These are phyloP conservation scores for Isoetes engelmannii DNA, from an alignment of 83 land plant genomes.

Conservation along the genomic window DNA sequence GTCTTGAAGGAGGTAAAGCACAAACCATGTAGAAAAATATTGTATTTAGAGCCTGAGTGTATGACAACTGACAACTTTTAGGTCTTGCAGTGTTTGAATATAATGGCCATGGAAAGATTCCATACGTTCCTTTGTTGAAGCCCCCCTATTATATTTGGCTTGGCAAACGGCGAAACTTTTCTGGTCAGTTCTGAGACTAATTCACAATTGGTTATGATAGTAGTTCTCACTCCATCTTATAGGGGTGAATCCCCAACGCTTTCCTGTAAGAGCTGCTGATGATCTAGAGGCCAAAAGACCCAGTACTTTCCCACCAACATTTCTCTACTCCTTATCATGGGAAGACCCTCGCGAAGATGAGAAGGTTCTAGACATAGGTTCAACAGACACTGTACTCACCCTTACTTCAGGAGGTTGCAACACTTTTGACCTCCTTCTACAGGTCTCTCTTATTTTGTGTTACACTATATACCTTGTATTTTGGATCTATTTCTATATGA, in stretches of 20 bases:
- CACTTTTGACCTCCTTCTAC: constrained; percentile 32
- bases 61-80: background rate
- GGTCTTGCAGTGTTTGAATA: constrained; percentile 26
- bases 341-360: constrained; percentile 47
- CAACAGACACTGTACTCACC: constrained; percentile 35
- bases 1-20: constrained; percentile 31
- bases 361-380: constrained; percentile 23
- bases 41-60: background rate
- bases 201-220: background rate
- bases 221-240: background rate
- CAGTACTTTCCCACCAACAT: constrained; percentile 33
- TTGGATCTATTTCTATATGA: background rate
- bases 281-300: constrained; percentile 39
- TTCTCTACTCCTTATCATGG: constrained; percentile 44
- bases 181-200: constrained; percentile 16
- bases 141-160: constrained; percentile 40
- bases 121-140: constrained; percentile 28
- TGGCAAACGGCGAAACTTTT: constrained; percentile 18
- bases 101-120: constrained; percentile 32
- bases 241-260: constrained; percentile 17
- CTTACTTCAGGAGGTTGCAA: constrained; percentile 45
- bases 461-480: background rate
- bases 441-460: constrained; percentile 20
- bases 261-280: constrained; percentile 39
- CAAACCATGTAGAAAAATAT: background rate